Evolutionary conservation across 495 filamentous ascomycete species (phyloP), one percentile per base, ranked within the genome.

Genomic region (Penicillium atrosanguineum): DNA sequence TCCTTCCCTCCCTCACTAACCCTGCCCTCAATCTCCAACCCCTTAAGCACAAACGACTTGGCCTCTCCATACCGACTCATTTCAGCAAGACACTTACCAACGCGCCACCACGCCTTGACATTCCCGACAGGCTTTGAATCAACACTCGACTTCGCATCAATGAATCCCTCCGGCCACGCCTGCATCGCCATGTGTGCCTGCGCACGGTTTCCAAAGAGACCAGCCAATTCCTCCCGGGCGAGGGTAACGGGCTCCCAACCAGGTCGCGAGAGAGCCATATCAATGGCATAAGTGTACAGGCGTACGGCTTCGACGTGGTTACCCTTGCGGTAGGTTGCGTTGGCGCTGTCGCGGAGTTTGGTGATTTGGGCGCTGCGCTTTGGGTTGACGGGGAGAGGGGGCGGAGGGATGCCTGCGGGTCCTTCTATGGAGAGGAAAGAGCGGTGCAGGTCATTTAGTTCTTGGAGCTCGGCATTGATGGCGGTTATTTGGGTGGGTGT

Each of bases 101-200:
- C 74, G 43, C 93, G 74, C 85, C 89, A 97, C 88, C 91, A 97
- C 3, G 87, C 92, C 84, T 97, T 97, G 7, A 88, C 84, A 72
- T 98, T 97, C 26, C 86, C 90, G 40, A 81, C 75, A 48, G 83
- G 77, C 83, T 95, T 96, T 50, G 87, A 82, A 73, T 96, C 93
- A n/a, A 96, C 87, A 62, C 88, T 93, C 6, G 78, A 74, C 75
- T 91, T 85, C n/a, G 89, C 89, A 74, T 98, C 94, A 4, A 86
- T 73, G 20, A 87, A 77, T 4, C 79, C 94, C 77, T 94, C 90
- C 6, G 87, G 74, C 91, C 92, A 98, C 41, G 78, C 75, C 70
- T 80, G 78, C 68, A 85, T 65, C 3, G 79, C 85, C 85, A 97
- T 95, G 60, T 91, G 79, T 55, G 90, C 89, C 81, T 97, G 91